Conservation (phyloP, 176 grass and related monocot genomes). For the Hordeum marinum region DNA sequence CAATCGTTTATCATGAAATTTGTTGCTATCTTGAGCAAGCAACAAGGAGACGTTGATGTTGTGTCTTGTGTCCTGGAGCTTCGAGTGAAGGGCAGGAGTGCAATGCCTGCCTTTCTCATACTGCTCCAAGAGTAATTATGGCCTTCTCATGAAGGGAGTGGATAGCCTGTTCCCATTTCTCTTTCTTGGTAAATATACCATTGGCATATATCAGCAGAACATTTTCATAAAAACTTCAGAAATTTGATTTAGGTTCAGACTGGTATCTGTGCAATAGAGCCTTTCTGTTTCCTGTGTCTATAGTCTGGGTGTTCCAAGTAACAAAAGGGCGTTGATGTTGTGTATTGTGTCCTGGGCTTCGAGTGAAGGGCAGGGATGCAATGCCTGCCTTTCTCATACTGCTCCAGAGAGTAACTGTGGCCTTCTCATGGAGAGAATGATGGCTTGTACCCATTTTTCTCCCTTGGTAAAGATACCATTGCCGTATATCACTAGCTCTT, state of each 20-base stretch:
- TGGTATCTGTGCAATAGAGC: background rate
- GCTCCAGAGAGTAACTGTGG: conserved; percentile 30
- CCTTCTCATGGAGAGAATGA: conserved; percentile 26
- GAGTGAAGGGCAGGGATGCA: conserved; percentile 43
- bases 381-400: conserved; percentile 56
- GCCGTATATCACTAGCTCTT: conserved; percentile 19
- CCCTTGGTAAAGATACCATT: conserved; percentile 16
- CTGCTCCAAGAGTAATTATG: conserved; percentile 32
- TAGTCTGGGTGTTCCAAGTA: background rate
- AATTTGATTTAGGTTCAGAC: background rate
- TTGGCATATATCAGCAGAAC: conserved; percentile 18
- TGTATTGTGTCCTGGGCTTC: conserved; percentile 23
- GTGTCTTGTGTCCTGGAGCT: conserved; percentile 4
- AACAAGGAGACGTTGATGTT: background rate
- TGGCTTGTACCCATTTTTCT: conserved; percentile 1
- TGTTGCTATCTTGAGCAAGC: background rate
- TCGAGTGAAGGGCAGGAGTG: conserved; percentile 49
- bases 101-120: conserved; percentile 60
- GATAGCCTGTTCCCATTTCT: background rate
- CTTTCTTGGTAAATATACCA: conserved; percentile 24
- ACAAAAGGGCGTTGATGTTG: background rate
- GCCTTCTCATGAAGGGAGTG: conserved; percentile 20
- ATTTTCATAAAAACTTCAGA: background rate
- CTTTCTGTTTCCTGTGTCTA: background rate
- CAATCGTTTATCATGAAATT: background rate